These are phyloP conservation scores for Cetradonia linearis DNA, from an alignment of 495 filamentous ascomycete genomes.

Conservation along the genomic window DNA sequence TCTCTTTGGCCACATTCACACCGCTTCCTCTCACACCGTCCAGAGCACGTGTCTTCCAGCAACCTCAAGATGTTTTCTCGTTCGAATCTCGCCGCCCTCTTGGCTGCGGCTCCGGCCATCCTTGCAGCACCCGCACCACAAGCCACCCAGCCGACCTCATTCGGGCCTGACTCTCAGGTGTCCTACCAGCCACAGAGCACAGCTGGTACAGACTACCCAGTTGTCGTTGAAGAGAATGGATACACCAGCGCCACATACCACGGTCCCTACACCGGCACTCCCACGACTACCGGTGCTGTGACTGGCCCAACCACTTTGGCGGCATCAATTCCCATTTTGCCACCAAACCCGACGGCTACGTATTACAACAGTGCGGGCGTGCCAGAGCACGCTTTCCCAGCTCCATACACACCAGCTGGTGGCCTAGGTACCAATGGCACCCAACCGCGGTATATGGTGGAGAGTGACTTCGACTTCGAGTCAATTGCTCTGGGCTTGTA, in stretches of 20 bases:
- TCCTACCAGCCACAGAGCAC: slow-evolving; percentile 13
- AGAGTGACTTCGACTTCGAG: slow-evolving; percentile 67
- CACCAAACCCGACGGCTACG: slow-evolving; percentile 41
- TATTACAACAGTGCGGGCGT: slow-evolving; percentile 62
- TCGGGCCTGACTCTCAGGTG: slow-evolving; percentile 21
- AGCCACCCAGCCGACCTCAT: slow-evolving; percentile 17
- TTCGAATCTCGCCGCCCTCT: slow-evolving; percentile 7
- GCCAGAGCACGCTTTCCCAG: slow-evolving; percentile 53
- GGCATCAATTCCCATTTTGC: slow-evolving; percentile 38
- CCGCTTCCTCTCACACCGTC: not conserved
- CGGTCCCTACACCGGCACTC: slow-evolving; percentile 48
- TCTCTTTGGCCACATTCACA: not conserved
- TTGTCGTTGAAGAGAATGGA: slow-evolving; percentile 19
- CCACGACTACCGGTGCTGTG: slow-evolving; percentile 49
- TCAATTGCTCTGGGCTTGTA: slow-evolving; percentile 40
- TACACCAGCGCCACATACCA: slow-evolving; percentile 30
- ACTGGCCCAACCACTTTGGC: slow-evolving; percentile 40
- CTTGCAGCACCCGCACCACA: slow-evolving; percentile 22
- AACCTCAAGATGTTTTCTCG: slow-evolving; percentile 11
- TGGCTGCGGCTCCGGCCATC: slow-evolving; percentile 17
- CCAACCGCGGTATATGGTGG: slow-evolving; percentile 57
- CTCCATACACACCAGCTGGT: slow-evolving; percentile 64
- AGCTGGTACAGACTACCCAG: slow-evolving; percentile 16
- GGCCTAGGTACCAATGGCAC: slow-evolving; percentile 74
- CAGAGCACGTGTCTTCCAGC: not conserved